Percentiles rank a stretch among this genome's conserved stretches.
phyloP scores from a whole-genome alignment of 306 rosid genomes.

The Gastrolobium villosum region DNA sequence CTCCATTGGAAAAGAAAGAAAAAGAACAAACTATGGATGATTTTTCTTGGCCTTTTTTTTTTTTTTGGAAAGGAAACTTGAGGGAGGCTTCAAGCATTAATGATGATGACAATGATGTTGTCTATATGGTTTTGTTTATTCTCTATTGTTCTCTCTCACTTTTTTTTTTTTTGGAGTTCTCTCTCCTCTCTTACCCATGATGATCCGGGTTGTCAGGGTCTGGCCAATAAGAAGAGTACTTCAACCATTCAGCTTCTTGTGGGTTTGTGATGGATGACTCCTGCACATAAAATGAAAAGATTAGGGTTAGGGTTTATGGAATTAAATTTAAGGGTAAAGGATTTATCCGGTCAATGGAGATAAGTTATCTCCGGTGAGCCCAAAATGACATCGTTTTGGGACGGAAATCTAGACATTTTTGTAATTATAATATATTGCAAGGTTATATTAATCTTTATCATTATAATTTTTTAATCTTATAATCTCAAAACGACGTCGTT shows the following conservation, averaged over 20 bases:
- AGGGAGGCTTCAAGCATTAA: constrained; percentile 62
- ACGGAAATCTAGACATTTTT: too few species aligned
- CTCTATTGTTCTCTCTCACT: neutral
- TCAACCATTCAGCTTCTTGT: constrained; percentile 94
- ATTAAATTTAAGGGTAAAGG: constrained; percentile 22
- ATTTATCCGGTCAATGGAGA: too few species aligned
- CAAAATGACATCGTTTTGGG: too few species aligned
- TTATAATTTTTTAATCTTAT: too few species aligned
- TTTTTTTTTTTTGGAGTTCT: neutral
- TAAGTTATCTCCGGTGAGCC: too few species aligned
- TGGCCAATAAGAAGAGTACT: constrained; percentile 93
- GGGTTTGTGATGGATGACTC: constrained; percentile 79
- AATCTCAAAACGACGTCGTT: too few species aligned
- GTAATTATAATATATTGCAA: too few species aligned
- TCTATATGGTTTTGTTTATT: constrained; percentile 44
- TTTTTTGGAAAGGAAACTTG: constrained; percentile 60
- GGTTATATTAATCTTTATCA: too few species aligned
- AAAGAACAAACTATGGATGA: constrained; percentile 56
- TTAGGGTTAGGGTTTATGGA: constrained; percentile 53
- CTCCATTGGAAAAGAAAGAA: constrained; percentile 54
- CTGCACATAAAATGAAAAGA: constrained; percentile 48
- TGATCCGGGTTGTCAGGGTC: constrained; percentile 89
- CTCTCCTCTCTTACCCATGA: constrained; percentile 66
- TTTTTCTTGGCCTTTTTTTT: constrained; percentile 53
- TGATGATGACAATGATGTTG: constrained; percentile 63